These are phyloP conservation scores for Diospyros kaki DNA, from an alignment of 148 eudicot species.

Conservation along the genomic window DNA sequence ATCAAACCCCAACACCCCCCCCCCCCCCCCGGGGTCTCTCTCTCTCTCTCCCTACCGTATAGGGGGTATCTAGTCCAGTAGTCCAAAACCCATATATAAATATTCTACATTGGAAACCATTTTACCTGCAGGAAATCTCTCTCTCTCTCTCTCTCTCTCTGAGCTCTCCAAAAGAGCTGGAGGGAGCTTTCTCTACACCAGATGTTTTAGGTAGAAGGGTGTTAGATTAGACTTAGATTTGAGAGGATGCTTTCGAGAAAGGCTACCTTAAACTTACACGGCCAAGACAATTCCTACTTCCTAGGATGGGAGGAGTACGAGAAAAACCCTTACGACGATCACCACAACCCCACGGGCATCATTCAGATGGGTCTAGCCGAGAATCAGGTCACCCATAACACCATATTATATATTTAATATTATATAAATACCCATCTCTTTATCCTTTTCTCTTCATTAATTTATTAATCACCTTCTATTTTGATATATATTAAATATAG, in stretches of 20 bases:
- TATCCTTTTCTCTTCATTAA: neutral
- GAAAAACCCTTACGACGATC: constrained; percentile 52
- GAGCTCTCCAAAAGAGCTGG: too few relatives aligned
- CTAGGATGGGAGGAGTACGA: constrained; percentile 70
- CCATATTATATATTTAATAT: neutral
- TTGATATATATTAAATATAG: too few relatives aligned
- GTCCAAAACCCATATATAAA: too few relatives aligned
- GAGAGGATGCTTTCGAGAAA: constrained; percentile 32
- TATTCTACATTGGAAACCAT: too few relatives aligned
- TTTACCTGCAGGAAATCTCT: too few relatives aligned
- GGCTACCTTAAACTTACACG: constrained; percentile 45
- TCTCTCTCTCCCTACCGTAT: too few relatives aligned
- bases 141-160: too few relatives aligned
- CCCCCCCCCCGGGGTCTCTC: too few relatives aligned
- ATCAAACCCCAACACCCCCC: too few relatives aligned
- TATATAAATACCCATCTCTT: neutral
- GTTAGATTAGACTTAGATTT: too few relatives aligned
- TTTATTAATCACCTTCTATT: neutral
- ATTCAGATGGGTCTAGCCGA: constrained; percentile 84
- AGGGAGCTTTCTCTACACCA: too few relatives aligned
- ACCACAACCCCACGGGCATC: constrained; percentile 47
- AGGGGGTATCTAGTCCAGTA: too few relatives aligned
- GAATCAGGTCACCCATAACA: constrained; percentile 39
- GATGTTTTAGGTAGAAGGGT: neutral
- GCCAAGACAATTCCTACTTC: constrained; percentile 71